phyloP scores from a whole-genome alignment of 768 basidiomycete genomes.

The Boletus barrowsii region DNA sequence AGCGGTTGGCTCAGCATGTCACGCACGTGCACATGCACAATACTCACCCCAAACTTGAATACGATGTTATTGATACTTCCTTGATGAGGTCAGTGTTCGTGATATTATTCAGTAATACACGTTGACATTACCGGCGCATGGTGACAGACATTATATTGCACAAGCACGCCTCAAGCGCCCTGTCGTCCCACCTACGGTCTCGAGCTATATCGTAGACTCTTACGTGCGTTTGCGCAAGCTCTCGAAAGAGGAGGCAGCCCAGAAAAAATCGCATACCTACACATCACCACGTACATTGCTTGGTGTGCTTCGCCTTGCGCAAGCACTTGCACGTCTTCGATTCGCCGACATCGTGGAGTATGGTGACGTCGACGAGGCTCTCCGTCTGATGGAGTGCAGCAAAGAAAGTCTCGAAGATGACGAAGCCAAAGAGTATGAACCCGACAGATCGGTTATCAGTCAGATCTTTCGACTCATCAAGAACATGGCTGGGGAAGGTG shows the following conservation, averaged over 20 bases:
- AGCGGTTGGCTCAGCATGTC: slow-evolving; percentile 93
- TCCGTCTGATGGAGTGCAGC: slow-evolving; percentile 95
- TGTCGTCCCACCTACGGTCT: slow-evolving; percentile 83
- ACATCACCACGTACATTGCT: slow-evolving; percentile 95
- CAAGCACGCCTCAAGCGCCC: slow-evolving; percentile 85
- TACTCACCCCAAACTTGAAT: slow-evolving; percentile 78
- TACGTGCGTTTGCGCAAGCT: slow-evolving; percentile 94
- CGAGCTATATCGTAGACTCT: slow-evolving; percentile 89
- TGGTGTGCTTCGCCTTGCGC: slow-evolving; percentile 89
- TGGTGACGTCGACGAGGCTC: slow-evolving; percentile 92
- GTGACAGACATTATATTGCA: slow-evolving; percentile 87
- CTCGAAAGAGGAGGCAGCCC: slow-evolving; percentile 85
- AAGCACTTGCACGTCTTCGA: slow-evolving; percentile 90
- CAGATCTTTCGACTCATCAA: slow-evolving; percentile 92
- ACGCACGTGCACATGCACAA: slow-evolving; percentile 98
- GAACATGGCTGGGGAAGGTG: slow-evolving; percentile 61
- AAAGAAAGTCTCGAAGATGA: slow-evolving; percentile 89
- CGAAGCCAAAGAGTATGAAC: slow-evolving; percentile 61
- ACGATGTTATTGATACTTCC: slow-evolving; percentile 80
- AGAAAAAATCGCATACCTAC: slow-evolving; percentile 88
- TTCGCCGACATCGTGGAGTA: slow-evolving; percentile 78
- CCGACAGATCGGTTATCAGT: slow-evolving; percentile 75
- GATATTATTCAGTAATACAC: not conserved
- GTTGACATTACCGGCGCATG: slow-evolving; percentile 1
- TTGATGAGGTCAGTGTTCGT: slow-evolving; percentile 70